Evolutionary conservation across 2,329 filamentous ascomycete species (phyloP).

Genomic region (Emmonsiellopsis sp.): DNA sequence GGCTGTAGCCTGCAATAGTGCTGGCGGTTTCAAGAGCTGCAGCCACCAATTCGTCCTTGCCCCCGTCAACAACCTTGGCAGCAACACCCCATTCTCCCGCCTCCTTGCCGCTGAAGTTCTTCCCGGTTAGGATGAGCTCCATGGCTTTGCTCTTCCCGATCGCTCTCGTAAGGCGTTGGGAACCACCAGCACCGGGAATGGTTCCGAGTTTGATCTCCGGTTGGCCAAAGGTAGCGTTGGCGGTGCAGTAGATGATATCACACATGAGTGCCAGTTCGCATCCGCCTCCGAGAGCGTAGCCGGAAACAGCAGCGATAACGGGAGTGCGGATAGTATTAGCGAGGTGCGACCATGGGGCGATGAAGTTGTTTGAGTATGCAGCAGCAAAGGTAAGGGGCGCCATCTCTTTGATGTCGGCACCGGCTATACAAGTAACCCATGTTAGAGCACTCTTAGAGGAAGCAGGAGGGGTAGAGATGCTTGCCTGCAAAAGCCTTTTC

Average conservation of each 20-base stretch:
- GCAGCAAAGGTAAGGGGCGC: slow-evolving; percentile 78
- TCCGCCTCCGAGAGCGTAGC: slow-evolving; percentile 87
- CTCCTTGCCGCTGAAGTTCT: slow-evolving; percentile 72
- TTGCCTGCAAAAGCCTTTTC: slow-evolving; percentile 72
- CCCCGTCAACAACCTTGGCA: slow-evolving; percentile 64
- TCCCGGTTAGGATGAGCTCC: slow-evolving; percentile 83
- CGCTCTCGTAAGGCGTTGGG: slow-evolving; percentile 74
- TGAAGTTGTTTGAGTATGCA: slow-evolving; percentile 85
- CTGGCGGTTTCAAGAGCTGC: slow-evolving; percentile 74
- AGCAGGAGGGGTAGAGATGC: background rate
- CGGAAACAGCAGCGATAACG: slow-evolving; percentile 86
- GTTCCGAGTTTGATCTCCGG: slow-evolving; percentile 94
- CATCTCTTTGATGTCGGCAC: slow-evolving; percentile 99
- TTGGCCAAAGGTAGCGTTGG: slow-evolving; percentile 83
- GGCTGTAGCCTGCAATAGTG: slow-evolving; percentile 79
- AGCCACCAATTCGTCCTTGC: slow-evolving; percentile 72
- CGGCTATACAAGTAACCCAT: slow-evolving; percentile 43
- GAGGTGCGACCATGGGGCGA: slow-evolving; percentile 85
- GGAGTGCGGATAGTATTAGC: slow-evolving; percentile 83
- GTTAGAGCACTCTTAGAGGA: background rate
- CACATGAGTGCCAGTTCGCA: slow-evolving; percentile 98
- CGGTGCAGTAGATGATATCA: slow-evolving; percentile 86
- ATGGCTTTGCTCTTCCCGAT: slow-evolving; percentile 80
- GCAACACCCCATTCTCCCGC: slow-evolving; percentile 88
- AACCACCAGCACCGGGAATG: slow-evolving; percentile 85